Conservation (phyloP, 768 basidiomycete genomes). For the Xerocomellus dryophilus region DNA sequence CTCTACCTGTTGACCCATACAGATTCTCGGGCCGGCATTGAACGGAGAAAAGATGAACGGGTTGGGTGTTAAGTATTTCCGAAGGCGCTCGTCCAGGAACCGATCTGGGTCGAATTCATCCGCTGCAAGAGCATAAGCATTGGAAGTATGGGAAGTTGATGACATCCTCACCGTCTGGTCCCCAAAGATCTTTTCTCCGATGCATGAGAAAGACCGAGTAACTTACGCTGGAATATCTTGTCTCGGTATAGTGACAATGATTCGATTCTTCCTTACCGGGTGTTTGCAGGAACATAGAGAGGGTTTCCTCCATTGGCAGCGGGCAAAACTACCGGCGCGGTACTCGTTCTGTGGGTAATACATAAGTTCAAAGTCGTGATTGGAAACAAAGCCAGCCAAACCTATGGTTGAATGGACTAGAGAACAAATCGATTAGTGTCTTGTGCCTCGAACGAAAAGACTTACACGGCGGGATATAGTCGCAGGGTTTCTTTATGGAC, state of each 20-base stretch:
- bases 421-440: constrained; percentile 1
- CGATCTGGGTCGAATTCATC: constrained; percentile 62
- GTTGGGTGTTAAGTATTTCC: constrained; percentile 53
- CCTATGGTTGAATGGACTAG: constrained; percentile 28
- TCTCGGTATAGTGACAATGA: not conserved
- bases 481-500: constrained; percentile 28
- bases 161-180: constrained; percentile 51
- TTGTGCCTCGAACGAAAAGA: not conserved
- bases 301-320: constrained; percentile 27
- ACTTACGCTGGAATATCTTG: constrained; percentile 25
- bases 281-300: constrained; percentile 34
- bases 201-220: constrained; percentile 60
- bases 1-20: constrained; percentile 37
- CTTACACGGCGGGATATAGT: constrained; percentile 34
- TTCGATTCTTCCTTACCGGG: constrained; percentile 15
- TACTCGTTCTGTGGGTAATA: constrained; percentile 19
- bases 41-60: constrained; percentile 49
- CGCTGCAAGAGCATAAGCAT: constrained; percentile 35
- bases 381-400: not conserved
- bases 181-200: constrained; percentile 62
- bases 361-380: not conserved
- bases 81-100: constrained; percentile 59
- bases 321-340: constrained; percentile 23
- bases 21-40: constrained; percentile 40
- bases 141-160: not conserved